These are phyloP conservation scores for Nicotiana paniculata DNA, from an alignment of 257 asterid species.

Conservation along the genomic window DNA sequence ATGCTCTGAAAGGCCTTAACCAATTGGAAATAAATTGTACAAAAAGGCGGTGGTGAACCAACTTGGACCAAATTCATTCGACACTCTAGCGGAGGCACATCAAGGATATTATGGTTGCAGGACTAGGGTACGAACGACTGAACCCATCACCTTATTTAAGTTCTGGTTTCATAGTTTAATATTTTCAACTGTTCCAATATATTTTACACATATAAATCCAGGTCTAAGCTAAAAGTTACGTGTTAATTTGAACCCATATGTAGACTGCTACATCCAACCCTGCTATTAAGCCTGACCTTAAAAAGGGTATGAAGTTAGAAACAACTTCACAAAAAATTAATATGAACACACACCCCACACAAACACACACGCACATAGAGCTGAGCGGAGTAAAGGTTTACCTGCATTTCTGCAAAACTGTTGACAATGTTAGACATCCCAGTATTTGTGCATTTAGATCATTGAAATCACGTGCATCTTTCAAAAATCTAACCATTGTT, in stretches of 20 bases:
- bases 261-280: too few relatives aligned
- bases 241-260: too few relatives aligned
- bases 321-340: not conserved
- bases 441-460: slow-evolving; percentile 59
- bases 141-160: too few relatives aligned
- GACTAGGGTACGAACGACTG: too few relatives aligned
- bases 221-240: too few relatives aligned
- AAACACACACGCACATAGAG: not conserved
- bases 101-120: too few relatives aligned
- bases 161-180: too few relatives aligned
- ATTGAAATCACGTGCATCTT: slow-evolving; percentile 40
- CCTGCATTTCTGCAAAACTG: slow-evolving; percentile 63
- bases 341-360: too few relatives aligned
- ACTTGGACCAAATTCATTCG: not conserved
- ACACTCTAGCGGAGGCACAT: not conserved
- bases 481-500: slow-evolving; percentile 48
- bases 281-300: not conserved
- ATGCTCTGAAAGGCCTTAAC: not conserved
- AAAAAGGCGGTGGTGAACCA: not conserved
- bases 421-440: slow-evolving; percentile 56
- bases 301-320: not conserved
- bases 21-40: not conserved
- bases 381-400: slow-evolving; percentile 13
- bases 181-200: too few relatives aligned
- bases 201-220: too few relatives aligned